Base-by-base conservation (phyloP, 495 filamentous ascomycete genomes). In the Podospora pseudopauciseta region DNA sequence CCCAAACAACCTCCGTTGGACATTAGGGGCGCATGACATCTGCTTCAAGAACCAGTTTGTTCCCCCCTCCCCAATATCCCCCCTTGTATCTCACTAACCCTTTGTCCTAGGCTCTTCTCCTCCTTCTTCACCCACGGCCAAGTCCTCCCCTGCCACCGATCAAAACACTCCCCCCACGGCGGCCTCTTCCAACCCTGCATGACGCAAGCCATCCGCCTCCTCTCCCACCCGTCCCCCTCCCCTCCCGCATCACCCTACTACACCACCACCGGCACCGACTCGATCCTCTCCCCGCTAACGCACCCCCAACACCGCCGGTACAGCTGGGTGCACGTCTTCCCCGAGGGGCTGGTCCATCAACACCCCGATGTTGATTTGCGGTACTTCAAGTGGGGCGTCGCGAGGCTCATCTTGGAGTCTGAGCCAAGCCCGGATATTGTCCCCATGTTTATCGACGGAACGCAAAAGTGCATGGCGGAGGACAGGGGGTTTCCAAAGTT, bases 321-420 rank as follows among this genome's bases (percentile, higher is more conserved):
- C 78, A 83, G 84, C 54, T 97, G 94, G 95, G 81, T 98, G 2
- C 95, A 99, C 79, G 90, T 98, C 57, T 99, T 97, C 79, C 95
- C 95, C 49, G 95, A 99, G 78, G 95, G 93, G 16, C 90, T 89
- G 70, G 91, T 97, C 26, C 94, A 98, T 79, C 95, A 99, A 80
- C 87, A 93, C 66, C 87, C 90, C 3, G 77, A 83, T 34, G 87
- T 89, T 70, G 86, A 88, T 49, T 90, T 97, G 86, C 90, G 94
- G 13, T 99, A 99, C 81, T 97, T 97, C 86, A 96, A 95, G 78
- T 99, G 95, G 95, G 95, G 95, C 5, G 81, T 97, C 6, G 90
- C 94, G 4, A 87, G 95, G 1, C 80, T 97, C 53, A 94, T 99
- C 63, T 84, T 99, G 11, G 95, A 99, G 76, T 81, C 89, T 60